These are phyloP conservation scores for Skeletonema tropicum DNA, from an alignment of 108 stramenopile genomes.

Conservation along the genomic window DNA sequence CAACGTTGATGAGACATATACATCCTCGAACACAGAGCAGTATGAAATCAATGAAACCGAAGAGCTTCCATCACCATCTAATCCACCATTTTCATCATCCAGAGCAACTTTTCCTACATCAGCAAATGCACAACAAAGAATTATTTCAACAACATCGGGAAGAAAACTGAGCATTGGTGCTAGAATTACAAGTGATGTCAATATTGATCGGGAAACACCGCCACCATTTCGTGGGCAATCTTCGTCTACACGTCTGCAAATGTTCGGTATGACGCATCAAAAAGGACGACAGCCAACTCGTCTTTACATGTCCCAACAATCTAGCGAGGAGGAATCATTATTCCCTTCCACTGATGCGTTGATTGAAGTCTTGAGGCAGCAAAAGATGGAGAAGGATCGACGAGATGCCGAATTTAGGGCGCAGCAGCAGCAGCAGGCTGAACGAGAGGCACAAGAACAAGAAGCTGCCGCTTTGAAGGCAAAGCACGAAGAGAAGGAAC, in stretches of 20 bases:
- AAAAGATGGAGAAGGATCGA: conserved; percentile 5
- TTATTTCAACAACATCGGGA: neutral
- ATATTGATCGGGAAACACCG: neutral
- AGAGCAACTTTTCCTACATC: neutral
- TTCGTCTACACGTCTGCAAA: neutral
- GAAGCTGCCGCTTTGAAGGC: neutral
- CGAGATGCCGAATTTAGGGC: neutral
- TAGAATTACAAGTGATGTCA: neutral
- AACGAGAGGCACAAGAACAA: neutral
- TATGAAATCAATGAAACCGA: neutral
- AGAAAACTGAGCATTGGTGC: neutral
- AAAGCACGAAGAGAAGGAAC: neutral
- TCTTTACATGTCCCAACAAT: neutral
- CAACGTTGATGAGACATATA: too few species aligned
- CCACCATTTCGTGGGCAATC: neutral
- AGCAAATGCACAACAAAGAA: neutral
- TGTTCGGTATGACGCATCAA: neutral
- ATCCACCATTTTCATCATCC: neutral
- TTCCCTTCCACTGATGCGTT: neutral
- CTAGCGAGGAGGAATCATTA: neutral
- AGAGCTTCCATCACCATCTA: neutral
- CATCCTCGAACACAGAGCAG: too few species aligned
- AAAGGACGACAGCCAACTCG: neutral
- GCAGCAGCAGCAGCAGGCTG: neutral
- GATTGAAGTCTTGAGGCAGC: neutral